Evolutionary conservation across 1,284 basidiomycete species (phyloP).

Genomic region (Inonotus obliquus): DNA sequence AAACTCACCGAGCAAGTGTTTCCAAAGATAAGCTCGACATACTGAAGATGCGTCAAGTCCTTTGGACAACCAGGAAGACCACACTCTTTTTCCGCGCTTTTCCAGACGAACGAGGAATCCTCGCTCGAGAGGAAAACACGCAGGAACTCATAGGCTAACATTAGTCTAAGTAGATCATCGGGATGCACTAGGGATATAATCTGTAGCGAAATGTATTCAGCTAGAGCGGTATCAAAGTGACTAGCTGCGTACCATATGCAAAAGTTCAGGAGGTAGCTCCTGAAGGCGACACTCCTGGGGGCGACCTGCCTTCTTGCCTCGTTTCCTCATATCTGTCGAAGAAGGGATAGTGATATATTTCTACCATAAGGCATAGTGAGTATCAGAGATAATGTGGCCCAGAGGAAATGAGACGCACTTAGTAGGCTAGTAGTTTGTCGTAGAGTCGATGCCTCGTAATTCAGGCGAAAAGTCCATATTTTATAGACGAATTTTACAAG

Average conservation of each 20-base stretch:
- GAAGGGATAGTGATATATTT: not conserved
- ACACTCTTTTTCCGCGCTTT: not conserved
- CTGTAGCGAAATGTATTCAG: not conserved
- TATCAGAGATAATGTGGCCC: no score
- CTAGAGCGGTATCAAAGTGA: no score
- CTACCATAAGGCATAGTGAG: no score
- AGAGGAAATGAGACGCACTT: no score
- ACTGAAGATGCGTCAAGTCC: slow-evolving; percentile 5
- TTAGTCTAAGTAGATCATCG: not conserved
- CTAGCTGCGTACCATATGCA: no score
- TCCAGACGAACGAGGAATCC: not conserved
- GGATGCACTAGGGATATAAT: not conserved
- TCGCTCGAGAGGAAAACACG: not conserved
- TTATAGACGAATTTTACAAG: no score
- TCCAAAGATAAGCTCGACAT: slow-evolving; percentile 7
- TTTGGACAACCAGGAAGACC: slow-evolving; percentile 3
- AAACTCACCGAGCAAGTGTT: slow-evolving; percentile 6
- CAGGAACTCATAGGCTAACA: not conserved
- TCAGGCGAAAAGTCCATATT: no score
- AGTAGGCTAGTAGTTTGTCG: no score
- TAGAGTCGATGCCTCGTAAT: no score
- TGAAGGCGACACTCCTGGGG: no score
- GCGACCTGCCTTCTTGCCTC: not conserved
- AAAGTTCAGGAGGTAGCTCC: no score
- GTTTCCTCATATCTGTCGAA: not conserved